A percentile compares a stretch with the other conserved stretches of the same genome.
Conservation (phyloP, 2,329 filamentous ascomycete species). For the Chrysoporthe deuterocubensis region DNA sequence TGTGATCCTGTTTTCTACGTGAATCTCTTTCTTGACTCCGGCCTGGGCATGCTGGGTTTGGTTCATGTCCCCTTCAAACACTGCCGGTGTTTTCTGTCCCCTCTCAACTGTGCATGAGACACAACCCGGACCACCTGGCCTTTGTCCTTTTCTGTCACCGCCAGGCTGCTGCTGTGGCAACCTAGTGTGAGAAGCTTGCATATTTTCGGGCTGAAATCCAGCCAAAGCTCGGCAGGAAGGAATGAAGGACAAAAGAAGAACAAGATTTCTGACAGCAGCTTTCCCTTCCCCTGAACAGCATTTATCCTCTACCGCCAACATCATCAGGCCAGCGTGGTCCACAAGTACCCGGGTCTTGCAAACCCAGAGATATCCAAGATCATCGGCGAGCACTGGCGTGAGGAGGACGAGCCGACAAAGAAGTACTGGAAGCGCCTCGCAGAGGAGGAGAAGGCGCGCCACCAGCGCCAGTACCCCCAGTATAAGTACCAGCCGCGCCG, state of each 20-base stretch:
- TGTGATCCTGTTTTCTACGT: constrained; percentile 35
- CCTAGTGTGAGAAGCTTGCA: neutral
- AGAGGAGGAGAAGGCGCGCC: constrained; percentile 89
- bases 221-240: neutral
- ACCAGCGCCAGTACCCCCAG: constrained; percentile 87
- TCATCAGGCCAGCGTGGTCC: constrained; percentile 81
- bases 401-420: constrained; percentile 74
- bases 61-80: constrained; percentile 12
- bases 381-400: constrained; percentile 90
- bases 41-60: neutral
- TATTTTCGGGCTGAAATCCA: constrained; percentile 1
- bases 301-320: constrained; percentile 98
- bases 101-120: constrained; percentile 29
- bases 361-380: constrained; percentile 98
- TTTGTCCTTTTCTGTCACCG: constrained; percentile 28
- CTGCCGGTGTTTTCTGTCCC: constrained; percentile 9
- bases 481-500: constrained; percentile 93
- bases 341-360: constrained; percentile 82
- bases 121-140: constrained; percentile 23
- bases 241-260: neutral
- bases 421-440: constrained; percentile 87
- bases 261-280: constrained; percentile 21
- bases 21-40: constrained; percentile 18
- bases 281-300: constrained; percentile 58
- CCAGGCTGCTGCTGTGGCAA: constrained; percentile 13